Conservation (phyloP, 257 asterid species). For the Coffea canephora region DNA sequence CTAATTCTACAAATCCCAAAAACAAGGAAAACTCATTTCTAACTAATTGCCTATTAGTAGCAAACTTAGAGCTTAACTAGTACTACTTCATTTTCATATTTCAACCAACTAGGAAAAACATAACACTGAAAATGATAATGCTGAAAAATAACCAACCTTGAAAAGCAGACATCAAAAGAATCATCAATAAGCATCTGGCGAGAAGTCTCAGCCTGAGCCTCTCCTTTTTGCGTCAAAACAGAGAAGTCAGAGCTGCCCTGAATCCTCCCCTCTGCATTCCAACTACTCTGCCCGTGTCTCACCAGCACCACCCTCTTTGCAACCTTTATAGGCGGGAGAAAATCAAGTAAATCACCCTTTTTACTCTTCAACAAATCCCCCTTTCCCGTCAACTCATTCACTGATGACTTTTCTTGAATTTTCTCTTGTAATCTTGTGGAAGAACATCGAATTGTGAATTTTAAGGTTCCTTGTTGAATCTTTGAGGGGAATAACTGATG, state of each 20-base stretch:
- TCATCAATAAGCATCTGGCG: constrained; percentile 91
- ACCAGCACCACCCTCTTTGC: constrained; percentile 87
- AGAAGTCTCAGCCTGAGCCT: constrained; percentile 87
- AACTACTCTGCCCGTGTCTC: constrained; percentile 96
- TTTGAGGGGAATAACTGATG: constrained; percentile 2
- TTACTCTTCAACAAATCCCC: constrained; percentile 12
- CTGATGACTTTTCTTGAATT: not conserved
- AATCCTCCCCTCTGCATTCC: constrained; percentile 98
- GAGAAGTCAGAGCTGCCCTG: constrained; percentile 95
- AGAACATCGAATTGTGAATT: constrained; percentile 9
- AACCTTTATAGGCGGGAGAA: constrained; percentile 60
- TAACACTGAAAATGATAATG: not conserved
- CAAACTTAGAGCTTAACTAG: not conserved
- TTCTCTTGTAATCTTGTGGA: constrained; percentile 19
- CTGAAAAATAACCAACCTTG: constrained; percentile 45
- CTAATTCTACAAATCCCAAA: not conserved
- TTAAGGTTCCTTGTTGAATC: not conserved
- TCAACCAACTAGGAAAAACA: not conserved
- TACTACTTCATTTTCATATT: not conserved
- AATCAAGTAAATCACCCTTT: constrained; percentile 24
- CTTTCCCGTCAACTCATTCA: not conserved
- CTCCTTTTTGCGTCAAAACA: constrained; percentile 80
- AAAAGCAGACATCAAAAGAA: constrained; percentile 77
- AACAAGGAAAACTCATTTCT: not conserved
- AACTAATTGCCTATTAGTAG: not conserved